Evolutionary conservation across 106 monocot species (phyloP).

Genomic region (Phalaenopsis aphrodite): DNA sequence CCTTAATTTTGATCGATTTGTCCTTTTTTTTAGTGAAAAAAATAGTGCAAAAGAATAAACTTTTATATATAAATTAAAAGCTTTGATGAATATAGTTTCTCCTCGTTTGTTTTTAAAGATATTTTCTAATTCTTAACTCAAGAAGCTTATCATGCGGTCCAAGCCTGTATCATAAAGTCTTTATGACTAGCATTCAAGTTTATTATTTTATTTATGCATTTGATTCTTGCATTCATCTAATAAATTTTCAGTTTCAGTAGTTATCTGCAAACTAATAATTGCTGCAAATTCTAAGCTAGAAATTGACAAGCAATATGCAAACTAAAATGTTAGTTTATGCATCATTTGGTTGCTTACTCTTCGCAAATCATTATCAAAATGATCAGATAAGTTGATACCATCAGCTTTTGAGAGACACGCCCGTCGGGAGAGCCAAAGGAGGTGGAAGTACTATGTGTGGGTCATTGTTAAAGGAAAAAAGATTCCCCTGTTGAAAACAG

Average conservation of each 20-base stretch:
- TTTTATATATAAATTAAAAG: background rate
- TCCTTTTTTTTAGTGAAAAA: background rate
- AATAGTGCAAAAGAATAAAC: background rate
- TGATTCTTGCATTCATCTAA: background rate
- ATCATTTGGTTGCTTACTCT: background rate
- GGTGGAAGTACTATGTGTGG: conserved; percentile 85
- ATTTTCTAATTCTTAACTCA: background rate
- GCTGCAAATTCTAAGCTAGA: background rate
- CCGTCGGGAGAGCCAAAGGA: conserved; percentile 47
- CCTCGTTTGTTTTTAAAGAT: background rate
- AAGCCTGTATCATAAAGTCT: no score
- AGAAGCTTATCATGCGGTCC: background rate
- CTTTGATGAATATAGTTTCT: background rate
- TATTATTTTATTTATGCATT: conserved; percentile 1
- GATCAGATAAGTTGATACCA: conserved; percentile 72
- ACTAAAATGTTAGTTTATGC: background rate
- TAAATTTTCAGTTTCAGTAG: background rate
- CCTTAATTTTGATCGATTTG: background rate
- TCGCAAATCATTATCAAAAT: background rate
- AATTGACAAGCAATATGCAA: background rate
- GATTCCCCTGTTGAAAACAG: conserved; percentile 60
- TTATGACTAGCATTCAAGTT: background rate
- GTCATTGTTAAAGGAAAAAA: conserved; percentile 73
- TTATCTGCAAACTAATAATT: background rate
- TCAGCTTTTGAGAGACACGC: conserved; percentile 84